Evolutionary conservation across 108 stramenopile genomes (phyloP).

Genomic region (Aurantiochytrium sp.): DNA sequence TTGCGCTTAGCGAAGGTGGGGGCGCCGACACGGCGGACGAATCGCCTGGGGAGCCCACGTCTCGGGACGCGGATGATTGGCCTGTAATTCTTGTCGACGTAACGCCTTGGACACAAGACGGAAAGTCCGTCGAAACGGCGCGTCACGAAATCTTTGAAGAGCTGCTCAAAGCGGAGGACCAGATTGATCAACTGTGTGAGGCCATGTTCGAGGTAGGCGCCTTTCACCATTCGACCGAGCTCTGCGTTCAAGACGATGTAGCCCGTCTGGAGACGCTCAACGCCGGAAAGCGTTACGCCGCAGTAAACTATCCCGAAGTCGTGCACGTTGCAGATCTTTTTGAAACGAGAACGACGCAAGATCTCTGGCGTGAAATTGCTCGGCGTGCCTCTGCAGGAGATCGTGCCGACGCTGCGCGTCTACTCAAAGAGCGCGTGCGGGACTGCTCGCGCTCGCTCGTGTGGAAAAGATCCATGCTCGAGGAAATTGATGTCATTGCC

Average conservation of each 20-base stretch:
- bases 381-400: neutral
- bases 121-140: neutral
- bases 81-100: neutral
- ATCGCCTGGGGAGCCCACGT: too few relatives aligned
- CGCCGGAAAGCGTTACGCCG: neutral
- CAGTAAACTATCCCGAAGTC: neutral
- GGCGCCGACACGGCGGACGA: too few relatives aligned
- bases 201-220: neutral
- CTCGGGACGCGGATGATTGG: neutral
- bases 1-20: too few relatives aligned
- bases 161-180: neutral
- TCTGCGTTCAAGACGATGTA: neutral
- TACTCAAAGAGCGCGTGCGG: neutral
- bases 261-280: neutral
- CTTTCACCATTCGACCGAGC: neutral
- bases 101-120: neutral
- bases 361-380: neutral
- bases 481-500: neutral
- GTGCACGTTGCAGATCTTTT: neutral
- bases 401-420: neutral
- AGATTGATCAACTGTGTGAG: neutral
- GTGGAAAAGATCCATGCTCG: neutral
- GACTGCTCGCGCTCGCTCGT: neutral
- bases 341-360: neutral
- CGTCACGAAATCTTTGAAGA: neutral